phyloP scores from a whole-genome alignment of 306 rosid species.

The barrel medic (Medicago truncatula) region DNA sequence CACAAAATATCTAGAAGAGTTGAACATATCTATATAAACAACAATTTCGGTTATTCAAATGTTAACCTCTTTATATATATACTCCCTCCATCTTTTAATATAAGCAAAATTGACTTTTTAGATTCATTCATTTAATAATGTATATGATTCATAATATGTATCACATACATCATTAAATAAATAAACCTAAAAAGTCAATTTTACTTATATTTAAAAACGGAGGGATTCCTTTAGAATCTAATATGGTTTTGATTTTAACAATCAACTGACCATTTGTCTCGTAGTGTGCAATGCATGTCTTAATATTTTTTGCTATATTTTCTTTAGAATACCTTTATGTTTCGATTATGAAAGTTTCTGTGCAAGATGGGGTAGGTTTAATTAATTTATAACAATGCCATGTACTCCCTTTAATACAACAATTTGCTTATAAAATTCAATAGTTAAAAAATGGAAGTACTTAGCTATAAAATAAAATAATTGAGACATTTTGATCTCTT shows the following conservation, averaged over 20 bases:
- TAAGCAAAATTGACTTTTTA: too few relatives aligned
- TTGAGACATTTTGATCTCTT: too few relatives aligned
- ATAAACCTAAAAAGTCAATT: too few relatives aligned
- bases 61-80: not conserved
- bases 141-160: too few relatives aligned
- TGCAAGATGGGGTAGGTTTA: slow-evolving; percentile 7
- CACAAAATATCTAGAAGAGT: slow-evolving; percentile 16
- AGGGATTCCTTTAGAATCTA: not conserved
- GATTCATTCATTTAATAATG: too few relatives aligned
- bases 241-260: not conserved
- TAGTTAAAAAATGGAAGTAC: too few relatives aligned
- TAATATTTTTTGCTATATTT: not conserved
- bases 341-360: not conserved
- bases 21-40: not conserved
- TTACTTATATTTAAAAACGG: too few relatives aligned
- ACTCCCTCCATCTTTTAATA: too few relatives aligned
- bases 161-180: too few relatives aligned
- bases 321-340: not conserved
- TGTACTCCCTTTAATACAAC: not conserved
- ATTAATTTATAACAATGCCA: not conserved
- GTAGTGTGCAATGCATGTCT: slow-evolving; percentile 18
- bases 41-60: not conserved
- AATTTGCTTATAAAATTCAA: too few relatives aligned
- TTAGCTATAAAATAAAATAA: too few relatives aligned
- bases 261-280: slow-evolving; percentile 2